phyloP scores from a whole-genome alignment of 345 rosid species.

The Eucalyptus cloeziana region DNA sequence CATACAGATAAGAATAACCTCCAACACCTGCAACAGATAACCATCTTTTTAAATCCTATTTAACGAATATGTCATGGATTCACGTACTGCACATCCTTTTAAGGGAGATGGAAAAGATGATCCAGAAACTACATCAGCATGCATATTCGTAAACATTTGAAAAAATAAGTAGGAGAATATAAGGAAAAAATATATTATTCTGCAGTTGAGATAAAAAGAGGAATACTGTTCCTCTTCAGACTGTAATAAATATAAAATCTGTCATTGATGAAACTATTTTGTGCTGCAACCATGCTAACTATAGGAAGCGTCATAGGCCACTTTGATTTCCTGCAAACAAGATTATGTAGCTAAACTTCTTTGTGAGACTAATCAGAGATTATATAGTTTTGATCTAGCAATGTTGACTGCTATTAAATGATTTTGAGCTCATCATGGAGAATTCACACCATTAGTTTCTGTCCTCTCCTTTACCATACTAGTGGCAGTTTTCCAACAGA shows the following conservation, averaged over 20 bases:
- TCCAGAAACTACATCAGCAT: not conserved
- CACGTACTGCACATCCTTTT: not conserved
- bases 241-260: not conserved
- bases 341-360: not conserved
- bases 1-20: constrained; percentile 86
- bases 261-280: not conserved
- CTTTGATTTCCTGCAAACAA: not conserved
- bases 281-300: not conserved
- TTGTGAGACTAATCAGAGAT: not conserved
- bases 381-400: not conserved
- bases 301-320: not conserved
- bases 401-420: not conserved
- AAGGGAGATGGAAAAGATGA: not conserved
- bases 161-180: not conserved
- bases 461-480: not conserved
- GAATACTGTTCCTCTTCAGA: not conserved
- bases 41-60: not conserved
- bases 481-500: not conserved
- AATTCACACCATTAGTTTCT: not conserved
- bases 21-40: constrained; percentile 50
- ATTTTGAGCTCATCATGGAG: not conserved
- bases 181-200: not conserved
- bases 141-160: not conserved
- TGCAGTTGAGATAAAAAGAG: not conserved
- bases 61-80: not conserved